Evolutionary conservation across 371 early-diverging fungal species (phyloP).

Genomic region (Mortierella polycephala): DNA sequence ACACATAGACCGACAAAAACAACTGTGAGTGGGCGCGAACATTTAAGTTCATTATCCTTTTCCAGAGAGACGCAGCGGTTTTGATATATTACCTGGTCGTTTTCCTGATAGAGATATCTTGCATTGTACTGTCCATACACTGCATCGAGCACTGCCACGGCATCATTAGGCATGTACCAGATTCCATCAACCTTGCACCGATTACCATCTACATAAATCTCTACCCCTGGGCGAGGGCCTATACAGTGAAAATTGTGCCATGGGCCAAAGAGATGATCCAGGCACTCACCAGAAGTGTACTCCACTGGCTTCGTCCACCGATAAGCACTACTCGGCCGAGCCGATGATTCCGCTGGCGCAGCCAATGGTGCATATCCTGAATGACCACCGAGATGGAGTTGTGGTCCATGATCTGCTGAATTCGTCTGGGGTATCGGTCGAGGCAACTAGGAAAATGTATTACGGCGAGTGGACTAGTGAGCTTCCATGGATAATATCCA

Average conservation of each 20-base stretch:
- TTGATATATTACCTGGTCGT: slow-evolving; percentile 21
- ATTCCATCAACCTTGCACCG: slow-evolving; percentile 33
- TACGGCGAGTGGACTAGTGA: neutral
- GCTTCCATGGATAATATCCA: no score
- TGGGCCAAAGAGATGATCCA: neutral
- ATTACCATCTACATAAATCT: slow-evolving; percentile 31
- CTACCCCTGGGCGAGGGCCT: slow-evolving; percentile 19
- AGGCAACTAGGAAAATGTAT: slow-evolving; percentile 1
- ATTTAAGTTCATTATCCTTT: neutral
- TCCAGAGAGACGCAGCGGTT: neutral
- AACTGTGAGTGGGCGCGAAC: neutral
- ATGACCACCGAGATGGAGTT: slow-evolving; percentile 2
- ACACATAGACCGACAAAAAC: neutral
- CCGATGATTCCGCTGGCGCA: slow-evolving; percentile 1
- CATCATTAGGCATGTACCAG: slow-evolving; percentile 37
- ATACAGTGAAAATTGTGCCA: neutral
- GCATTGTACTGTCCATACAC: slow-evolving; percentile 28
- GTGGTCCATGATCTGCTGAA: neutral
- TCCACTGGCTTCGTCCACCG: slow-evolving; percentile 3
- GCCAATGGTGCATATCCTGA: neutral
- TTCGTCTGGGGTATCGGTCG: slow-evolving; percentile 9
- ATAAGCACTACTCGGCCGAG: slow-evolving; percentile 1
- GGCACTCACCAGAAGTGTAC: neutral
- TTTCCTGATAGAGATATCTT: slow-evolving; percentile 22
- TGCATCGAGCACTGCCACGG: slow-evolving; percentile 29